phyloP scores from a whole-genome alignment of 345 rosid genomes.

The Eucalyptus virginea region DNA sequence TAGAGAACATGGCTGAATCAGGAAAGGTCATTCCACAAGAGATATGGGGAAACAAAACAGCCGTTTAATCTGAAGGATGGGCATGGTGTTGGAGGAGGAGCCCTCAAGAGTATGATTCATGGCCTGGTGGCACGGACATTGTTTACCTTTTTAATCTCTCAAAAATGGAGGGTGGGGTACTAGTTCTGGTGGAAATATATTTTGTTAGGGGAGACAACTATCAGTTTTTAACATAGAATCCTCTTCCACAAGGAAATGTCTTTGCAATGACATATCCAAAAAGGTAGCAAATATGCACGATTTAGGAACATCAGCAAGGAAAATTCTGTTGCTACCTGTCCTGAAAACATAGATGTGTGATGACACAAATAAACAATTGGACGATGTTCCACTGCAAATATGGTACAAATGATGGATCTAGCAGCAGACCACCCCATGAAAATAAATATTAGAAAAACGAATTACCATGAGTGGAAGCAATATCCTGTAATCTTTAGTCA shows the following conservation, averaged over 20 bases:
- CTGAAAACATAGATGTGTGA: not conserved
- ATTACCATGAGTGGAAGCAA: constrained; percentile 96
- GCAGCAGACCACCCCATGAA: not conserved
- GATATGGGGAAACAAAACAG: not conserved
- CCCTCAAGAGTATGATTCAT: not conserved
- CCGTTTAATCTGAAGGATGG: not conserved
- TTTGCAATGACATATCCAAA: not conserved
- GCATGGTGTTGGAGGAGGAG: not conserved
- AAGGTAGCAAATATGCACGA: not conserved
- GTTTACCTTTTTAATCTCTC: not conserved
- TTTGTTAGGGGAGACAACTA: not conserved
- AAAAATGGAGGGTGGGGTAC: not conserved
- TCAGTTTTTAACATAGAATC: not conserved
- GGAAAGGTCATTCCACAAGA: not conserved
- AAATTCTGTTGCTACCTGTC: not conserved
- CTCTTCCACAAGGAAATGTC: not conserved
- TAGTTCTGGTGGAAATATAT: not conserved
- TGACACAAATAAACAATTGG: not conserved
- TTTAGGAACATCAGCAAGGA: not conserved
- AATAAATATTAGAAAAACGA: not conserved
- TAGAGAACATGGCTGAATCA: not conserved
- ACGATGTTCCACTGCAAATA: not conserved
- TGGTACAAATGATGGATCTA: not conserved
- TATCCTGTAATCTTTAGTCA: constrained; percentile 94
- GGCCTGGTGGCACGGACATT: not conserved